These are phyloP conservation scores for Apophysomyces variabilis DNA, from an alignment of 371 early-diverging fungal genomes.

Conservation along the genomic window DNA sequence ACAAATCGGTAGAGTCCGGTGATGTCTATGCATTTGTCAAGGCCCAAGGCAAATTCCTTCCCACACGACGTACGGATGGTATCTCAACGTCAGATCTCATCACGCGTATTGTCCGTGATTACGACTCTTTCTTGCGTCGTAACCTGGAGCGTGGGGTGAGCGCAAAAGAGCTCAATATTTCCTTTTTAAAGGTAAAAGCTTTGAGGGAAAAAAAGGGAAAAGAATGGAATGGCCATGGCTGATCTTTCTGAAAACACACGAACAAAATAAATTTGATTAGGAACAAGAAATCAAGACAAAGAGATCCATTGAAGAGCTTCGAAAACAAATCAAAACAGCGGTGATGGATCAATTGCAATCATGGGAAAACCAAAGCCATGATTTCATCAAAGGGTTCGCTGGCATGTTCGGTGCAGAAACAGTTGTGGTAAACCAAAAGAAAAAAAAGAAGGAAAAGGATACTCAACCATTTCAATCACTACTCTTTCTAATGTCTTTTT, in stretches of 20 bases:
- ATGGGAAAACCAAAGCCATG: conserved; percentile 75
- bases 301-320: conserved; percentile 67
- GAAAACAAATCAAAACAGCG: conserved; percentile 67
- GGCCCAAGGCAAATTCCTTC: conserved; percentile 80
- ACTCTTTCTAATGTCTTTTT: neutral
- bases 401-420: conserved; percentile 68
- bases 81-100: conserved; percentile 94
- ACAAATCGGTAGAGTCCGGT: conserved; percentile 71
- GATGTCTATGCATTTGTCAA: conserved; percentile 95
- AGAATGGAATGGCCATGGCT: neutral
- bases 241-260: neutral
- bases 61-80: conserved; percentile 90
- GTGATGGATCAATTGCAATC: conserved; percentile 61
- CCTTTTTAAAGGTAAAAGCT: conserved; percentile 69
- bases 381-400: conserved; percentile 71
- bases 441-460: neutral
- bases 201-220: neutral
- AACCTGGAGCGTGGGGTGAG: conserved; percentile 89
- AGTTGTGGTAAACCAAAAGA: conserved; percentile 50
- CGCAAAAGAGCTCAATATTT: conserved; percentile 86
- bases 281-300: conserved; percentile 76
- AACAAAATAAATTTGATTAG: conserved; percentile 23
- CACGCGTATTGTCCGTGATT: conserved; percentile 92
- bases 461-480: neutral
- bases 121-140: conserved; percentile 87